Evolutionary conservation across 2,329 filamentous ascomycete species (phyloP).

Genomic region (Botrytis fabae): DNA sequence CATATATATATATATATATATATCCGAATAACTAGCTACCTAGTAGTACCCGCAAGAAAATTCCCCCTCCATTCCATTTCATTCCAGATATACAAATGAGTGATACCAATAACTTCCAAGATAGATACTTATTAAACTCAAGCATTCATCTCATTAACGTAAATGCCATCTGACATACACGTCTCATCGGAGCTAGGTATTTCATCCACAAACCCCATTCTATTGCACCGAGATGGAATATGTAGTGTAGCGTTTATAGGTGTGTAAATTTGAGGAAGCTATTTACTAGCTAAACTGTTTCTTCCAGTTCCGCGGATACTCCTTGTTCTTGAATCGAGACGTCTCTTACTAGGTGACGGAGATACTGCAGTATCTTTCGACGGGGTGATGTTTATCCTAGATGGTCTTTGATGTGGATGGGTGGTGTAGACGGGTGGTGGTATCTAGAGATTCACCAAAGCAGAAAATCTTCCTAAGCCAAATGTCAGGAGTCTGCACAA

Average conservation of each 20-base stretch:
- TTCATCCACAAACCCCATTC: background rate
- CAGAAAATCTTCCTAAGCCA: background rate
- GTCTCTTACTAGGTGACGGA: background rate
- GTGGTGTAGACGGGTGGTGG: background rate
- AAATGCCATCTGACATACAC: background rate
- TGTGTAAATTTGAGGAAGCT: background rate
- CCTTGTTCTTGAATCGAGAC: background rate
- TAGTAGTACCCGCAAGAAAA: too few relatives aligned
- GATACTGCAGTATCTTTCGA: background rate
- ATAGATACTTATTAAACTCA: too few relatives aligned
- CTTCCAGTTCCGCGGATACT: background rate
- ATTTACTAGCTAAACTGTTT: background rate
- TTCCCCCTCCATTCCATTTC: too few relatives aligned
- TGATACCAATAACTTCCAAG: too few relatives aligned
- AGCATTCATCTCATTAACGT: background rate
- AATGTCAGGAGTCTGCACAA: background rate
- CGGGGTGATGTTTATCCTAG: background rate
- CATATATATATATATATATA: too few relatives aligned
- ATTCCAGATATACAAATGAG: too few relatives aligned
- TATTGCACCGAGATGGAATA: background rate
- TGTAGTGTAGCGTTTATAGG: background rate
- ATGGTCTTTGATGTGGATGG: background rate
- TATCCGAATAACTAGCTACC: too few relatives aligned
- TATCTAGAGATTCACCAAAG: background rate
- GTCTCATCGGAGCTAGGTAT: background rate